Base-by-base conservation (phyloP, 768 basidiomycete species). In the Antrodiella citrinella region DNA sequence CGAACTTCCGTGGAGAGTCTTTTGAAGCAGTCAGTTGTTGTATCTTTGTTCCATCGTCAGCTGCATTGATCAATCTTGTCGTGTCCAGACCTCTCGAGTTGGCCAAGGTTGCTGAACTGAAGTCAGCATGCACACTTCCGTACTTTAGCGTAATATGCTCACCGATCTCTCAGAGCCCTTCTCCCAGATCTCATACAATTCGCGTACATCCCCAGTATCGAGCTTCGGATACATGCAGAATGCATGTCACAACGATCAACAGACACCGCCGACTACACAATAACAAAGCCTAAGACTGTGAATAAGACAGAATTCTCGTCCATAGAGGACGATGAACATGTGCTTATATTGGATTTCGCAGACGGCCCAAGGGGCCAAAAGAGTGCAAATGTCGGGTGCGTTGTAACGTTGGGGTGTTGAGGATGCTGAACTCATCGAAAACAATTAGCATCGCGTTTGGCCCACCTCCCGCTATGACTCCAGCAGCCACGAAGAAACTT, bases 161-260 rank as follows among this genome's bases (percentile, higher is more conserved):
- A n/a, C n/a, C n/a, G n/a, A n/a, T n/a, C 44, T 49, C 19, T 3
- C 50, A 91, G 89, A 66, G 80, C 88, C 7, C 73, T 95, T n/a
- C 68, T 93, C 12, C 91, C 91, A 1, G 81, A 85, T 50, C 69
- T 90, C 38, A 71, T 95, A 57, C 82, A 76, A 47, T 94, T 94
- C 58, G 83, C 89, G 4, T 94, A 92, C 60, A 82, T 85, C 54
- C 81, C 86, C 49, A 66, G 70, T 24, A 72, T 76, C 43, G 76
- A 86, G 42, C 64, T 88, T 11, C 76, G 76, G 46, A 72, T 84
- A 48, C 74, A 84, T 48, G 56, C 55, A 9, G 59, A 60, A 4
- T 65, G 71, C 26, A 67, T 51, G 24, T 65, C 72, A 18, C 67
- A 66, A 26, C 58, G 54, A 1, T 72, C 70, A 19, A 75, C 75